Evolutionary conservation across 2,329 filamentous ascomycete genomes (phyloP).

Genomic region (Penicillium olsonii): DNA sequence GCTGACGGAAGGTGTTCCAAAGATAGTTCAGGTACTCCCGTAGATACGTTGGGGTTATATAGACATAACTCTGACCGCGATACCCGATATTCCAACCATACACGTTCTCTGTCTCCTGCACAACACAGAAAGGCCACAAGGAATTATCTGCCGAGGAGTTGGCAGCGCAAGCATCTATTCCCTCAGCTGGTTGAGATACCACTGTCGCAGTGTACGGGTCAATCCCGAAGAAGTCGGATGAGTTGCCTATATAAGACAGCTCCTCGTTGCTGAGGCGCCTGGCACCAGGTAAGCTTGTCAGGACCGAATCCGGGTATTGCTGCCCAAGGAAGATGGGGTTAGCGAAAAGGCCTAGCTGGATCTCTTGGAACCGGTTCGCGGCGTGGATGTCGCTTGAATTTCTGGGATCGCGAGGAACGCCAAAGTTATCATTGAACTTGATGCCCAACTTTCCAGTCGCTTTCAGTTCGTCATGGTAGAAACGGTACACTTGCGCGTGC

Average conservation of each 20-base stretch:
- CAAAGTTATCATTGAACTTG: constrained; percentile 55
- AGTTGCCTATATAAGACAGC: constrained; percentile 52
- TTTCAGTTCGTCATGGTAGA: constrained; percentile 45
- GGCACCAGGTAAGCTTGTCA: constrained; percentile 49
- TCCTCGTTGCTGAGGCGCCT: constrained; percentile 50
- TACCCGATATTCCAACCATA: constrained; percentile 63
- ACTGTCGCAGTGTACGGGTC: constrained; percentile 61
- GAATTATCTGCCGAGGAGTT: constrained; percentile 45
- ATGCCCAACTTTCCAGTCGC: constrained; percentile 46
- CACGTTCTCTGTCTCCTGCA: constrained; percentile 47
- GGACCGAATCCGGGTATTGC: constrained; percentile 47
- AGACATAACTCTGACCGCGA: constrained; percentile 58
- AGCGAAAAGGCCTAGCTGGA: constrained; percentile 45
- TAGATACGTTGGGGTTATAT: constrained; percentile 53
- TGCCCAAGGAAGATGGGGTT: constrained; percentile 48
- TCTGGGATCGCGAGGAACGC: constrained; percentile 46
- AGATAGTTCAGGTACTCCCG: constrained; percentile 59
- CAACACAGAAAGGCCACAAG: constrained; percentile 56
- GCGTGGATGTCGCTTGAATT: constrained; percentile 29
- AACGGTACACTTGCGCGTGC: constrained; percentile 36
- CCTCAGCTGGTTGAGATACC: constrained; percentile 49
- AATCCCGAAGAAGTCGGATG: constrained; percentile 58
- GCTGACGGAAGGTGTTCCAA: constrained; percentile 58
- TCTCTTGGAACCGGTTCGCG: constrained; percentile 34
- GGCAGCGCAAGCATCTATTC: constrained; percentile 51